Percentiles rank a stretch among this genome's conserved stretches.
phyloP scores from a whole-genome alignment of 352 stramenopile species.

The Phytophthora tubulina region DNA sequence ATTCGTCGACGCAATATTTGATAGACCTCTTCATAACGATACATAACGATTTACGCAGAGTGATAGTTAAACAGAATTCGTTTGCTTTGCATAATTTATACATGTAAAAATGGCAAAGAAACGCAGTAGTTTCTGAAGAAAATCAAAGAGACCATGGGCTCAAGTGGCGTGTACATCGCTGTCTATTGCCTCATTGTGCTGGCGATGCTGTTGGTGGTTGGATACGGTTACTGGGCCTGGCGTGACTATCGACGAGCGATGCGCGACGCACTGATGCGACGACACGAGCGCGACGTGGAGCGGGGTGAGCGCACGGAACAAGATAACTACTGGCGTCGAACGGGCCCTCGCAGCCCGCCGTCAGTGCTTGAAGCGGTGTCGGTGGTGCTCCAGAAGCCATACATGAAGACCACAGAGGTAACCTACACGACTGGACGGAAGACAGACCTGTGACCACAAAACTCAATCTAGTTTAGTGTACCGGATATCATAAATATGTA shows the following conservation, averaged over 20 bases:
- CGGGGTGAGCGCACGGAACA: conserved; percentile 26
- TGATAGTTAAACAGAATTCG: neutral
- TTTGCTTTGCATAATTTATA: no score
- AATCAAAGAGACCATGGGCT: conserved; percentile 14
- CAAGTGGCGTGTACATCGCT: conserved; percentile 34
- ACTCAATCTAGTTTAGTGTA: neutral
- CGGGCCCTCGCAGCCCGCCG: conserved; percentile 22
- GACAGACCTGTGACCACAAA: conserved; percentile 20
- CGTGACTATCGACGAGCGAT: conserved; percentile 37
- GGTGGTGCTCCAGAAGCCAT: conserved; percentile 16
- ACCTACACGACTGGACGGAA: conserved; percentile 10
- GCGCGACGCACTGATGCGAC: conserved; percentile 38
- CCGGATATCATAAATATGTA: no score
- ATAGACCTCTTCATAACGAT: no score
- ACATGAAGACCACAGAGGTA: conserved; percentile 16
- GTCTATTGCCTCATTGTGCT: conserved; percentile 47
- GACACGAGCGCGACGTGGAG: conserved; percentile 44
- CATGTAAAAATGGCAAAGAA: neutral
- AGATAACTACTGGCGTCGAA: conserved; percentile 39
- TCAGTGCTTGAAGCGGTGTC: conserved; percentile 17
- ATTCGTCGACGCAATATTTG: neutral
- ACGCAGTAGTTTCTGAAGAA: neutral
- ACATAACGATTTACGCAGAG: no score
- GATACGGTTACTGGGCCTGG: conserved; percentile 42
- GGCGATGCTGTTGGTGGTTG: conserved; percentile 37